A percentile compares a stretch with the other conserved stretches of the same genome.
These are phyloP conservation scores for Fraxinus excelsior DNA, from an alignment of 257 asterid species.

Conservation along the genomic window DNA sequence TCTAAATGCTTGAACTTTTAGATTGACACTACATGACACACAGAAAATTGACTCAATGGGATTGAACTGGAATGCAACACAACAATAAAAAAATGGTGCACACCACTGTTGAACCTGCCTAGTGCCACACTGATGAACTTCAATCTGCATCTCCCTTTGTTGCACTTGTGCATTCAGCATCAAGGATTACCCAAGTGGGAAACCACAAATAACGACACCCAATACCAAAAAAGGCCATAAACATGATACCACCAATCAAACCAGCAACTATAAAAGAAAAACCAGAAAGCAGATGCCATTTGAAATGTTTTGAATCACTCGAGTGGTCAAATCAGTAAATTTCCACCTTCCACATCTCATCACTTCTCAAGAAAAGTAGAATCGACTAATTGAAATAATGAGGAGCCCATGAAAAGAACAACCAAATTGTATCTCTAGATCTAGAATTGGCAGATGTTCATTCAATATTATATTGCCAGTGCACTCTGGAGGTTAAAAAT, in stretches of 20 bases:
- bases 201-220: not conserved
- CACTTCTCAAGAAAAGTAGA: not conserved
- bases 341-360: slow-evolving; percentile 34
- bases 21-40: too few species aligned
- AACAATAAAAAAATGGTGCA: not conserved
- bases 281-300: not conserved
- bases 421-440: slow-evolving; percentile 12
- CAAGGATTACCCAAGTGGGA: not conserved
- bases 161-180: not conserved
- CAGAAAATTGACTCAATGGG: not conserved
- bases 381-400: slow-evolving; percentile 22
- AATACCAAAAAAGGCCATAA: not conserved
- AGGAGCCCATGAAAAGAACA: not conserved
- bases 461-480: not conserved
- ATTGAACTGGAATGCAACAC: not conserved
- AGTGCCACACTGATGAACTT: too few species aligned
- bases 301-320: slow-evolving; percentile 6
- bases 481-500: not conserved
- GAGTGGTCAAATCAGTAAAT: slow-evolving; percentile 17
- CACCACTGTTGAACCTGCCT: not conserved
- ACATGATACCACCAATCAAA: slow-evolving; percentile 1
- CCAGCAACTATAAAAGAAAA: slow-evolving; percentile 16
- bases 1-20: too few species aligned
- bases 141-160: not conserved
- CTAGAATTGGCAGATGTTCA: slow-evolving; percentile 18